Percentiles rank a stretch among this genome's conserved stretches.
Evolutionary conservation across 2,329 filamentous ascomycete species (phyloP).

Genomic region (Knoxdaviesia capensis): DNA sequence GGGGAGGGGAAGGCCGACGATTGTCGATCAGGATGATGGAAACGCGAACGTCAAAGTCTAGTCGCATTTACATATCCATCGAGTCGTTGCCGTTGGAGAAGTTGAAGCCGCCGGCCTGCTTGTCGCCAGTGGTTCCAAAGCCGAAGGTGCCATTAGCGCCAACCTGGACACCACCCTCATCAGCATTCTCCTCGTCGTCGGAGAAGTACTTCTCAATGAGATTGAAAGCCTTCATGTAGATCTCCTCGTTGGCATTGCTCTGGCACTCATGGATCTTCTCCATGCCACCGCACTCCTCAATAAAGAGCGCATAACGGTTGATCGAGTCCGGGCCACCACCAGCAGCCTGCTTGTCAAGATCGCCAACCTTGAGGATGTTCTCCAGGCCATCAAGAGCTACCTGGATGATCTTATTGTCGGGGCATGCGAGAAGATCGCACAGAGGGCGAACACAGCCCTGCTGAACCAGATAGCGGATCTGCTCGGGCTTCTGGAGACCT

Average conservation of each 20-base stretch:
- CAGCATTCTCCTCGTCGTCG: conserved; percentile 87
- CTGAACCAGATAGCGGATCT: conserved; percentile 85
- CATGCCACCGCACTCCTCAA: conserved; percentile 97
- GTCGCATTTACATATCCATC: conserved; percentile 49
- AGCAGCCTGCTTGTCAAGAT: conserved; percentile 87
- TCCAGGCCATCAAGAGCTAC: conserved; percentile 92
- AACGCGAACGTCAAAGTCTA: no score
- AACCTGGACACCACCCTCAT: conserved; percentile 44
- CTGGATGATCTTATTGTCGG: conserved; percentile 99
- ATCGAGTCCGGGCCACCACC: conserved; percentile 58
- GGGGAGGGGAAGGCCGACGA: no score
- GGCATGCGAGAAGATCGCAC: conserved; percentile 85
- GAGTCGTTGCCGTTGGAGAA: conserved; percentile 57
- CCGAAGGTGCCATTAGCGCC: conserved; percentile 57
- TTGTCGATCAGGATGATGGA: no score
- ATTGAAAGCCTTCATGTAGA: conserved; percentile 99
- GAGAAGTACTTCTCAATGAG: conserved; percentile 99
- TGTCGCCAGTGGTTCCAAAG: conserved; percentile 44
- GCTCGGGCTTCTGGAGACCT: conserved; percentile 93
- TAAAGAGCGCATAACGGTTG: conserved; percentile 94
- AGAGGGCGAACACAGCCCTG: conserved; percentile 95
- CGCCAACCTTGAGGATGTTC: conserved; percentile 98
- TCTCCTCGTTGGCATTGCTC: conserved; percentile 99
- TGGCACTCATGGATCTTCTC: conserved; percentile 99
- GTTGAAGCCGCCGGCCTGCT: conserved; percentile 74